Percentiles rank a stretch among this genome's conserved stretches.
These are phyloP conservation scores for Jamesozyma gamospora DNA, from an alignment of 805 yeast species.

Conservation along the genomic window DNA sequence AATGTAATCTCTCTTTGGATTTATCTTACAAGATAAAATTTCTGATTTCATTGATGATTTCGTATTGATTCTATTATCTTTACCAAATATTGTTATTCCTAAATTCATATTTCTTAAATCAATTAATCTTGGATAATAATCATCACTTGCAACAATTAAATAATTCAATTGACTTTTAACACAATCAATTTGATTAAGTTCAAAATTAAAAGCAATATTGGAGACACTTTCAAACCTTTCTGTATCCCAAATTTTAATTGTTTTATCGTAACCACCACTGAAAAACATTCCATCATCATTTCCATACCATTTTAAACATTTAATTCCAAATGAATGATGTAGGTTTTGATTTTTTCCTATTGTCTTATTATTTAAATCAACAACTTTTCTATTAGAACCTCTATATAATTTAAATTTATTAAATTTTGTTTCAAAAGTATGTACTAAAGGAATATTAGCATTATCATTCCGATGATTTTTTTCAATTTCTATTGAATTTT, in stretches of 20 bases:
- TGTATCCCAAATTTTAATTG: conserved; percentile 76
- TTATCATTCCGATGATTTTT: neutral
- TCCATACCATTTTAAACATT: conserved; percentile 81
- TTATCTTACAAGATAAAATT: conserved; percentile 52
- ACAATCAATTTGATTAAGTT: conserved; percentile 55
- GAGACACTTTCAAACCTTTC: conserved; percentile 55
- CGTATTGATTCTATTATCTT: conserved; percentile 46
- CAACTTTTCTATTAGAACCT: neutral
- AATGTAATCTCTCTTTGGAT: conserved; percentile 50
- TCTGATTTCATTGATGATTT: conserved; percentile 35
- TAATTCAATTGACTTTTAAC: conserved; percentile 29
- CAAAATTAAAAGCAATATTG: conserved; percentile 48
- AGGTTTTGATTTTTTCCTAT: conserved; percentile 8
- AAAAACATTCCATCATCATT: conserved; percentile 78
- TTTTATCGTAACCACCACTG: conserved; percentile 69
- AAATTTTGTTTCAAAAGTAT: conserved; percentile 14
- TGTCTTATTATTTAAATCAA: neutral
- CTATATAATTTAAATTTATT: conserved; percentile 18
- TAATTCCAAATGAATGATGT: conserved; percentile 60
- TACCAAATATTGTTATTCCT: conserved; percentile 58
- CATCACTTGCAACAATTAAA: conserved; percentile 69
- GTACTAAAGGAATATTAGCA: conserved; percentile 6
- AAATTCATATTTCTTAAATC: conserved; percentile 68
- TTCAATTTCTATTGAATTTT: neutral
- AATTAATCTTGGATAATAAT: conserved; percentile 54